phyloP scores from a whole-genome alignment of 805 yeast genomes.

The Sugiyamaella marilandica region DNA sequence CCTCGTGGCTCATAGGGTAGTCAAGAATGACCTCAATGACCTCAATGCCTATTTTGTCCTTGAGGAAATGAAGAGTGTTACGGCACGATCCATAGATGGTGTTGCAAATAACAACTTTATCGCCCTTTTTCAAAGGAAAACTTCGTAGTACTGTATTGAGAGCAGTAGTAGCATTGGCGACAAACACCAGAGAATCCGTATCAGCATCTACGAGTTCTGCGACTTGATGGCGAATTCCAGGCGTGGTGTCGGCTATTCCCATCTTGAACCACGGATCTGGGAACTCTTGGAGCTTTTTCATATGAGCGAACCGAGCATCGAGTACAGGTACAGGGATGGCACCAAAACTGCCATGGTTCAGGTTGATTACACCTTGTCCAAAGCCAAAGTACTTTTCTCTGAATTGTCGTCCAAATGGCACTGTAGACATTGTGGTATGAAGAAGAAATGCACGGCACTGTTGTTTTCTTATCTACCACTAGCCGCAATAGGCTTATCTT shows the following conservation, averaged over 20 bases:
- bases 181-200: conserved; percentile 46
- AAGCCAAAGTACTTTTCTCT: conserved; percentile 44
- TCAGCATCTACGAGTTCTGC: conserved; percentile 47
- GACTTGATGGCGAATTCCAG: conserved; percentile 29
- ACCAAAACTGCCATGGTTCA: conserved; percentile 67
- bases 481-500: not conserved
- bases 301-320: conserved; percentile 33
- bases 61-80: conserved; percentile 39
- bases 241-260: conserved; percentile 30
- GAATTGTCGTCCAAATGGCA: conserved; percentile 9
- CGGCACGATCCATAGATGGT: conserved; percentile 53
- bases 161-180: conserved; percentile 57
- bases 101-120: conserved; percentile 45
- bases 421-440: not conserved
- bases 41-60: conserved; percentile 31
- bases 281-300: conserved; percentile 32
- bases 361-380: conserved; percentile 38
- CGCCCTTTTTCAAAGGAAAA: conserved; percentile 47
- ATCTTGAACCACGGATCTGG: conserved; percentile 46
- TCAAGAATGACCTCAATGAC: conserved; percentile 37
- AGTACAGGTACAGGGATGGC: conserved; percentile 47
- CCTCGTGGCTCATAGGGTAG: conserved; percentile 44
- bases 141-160: conserved; percentile 54
- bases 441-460: not conserved
- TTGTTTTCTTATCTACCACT: not conserved